A percentile compares a stretch with the other conserved stretches of the same genome.
Evolutionary conservation across 768 basidiomycete genomes (phyloP).

Genomic region (Gloeostereum incarnatum): DNA sequence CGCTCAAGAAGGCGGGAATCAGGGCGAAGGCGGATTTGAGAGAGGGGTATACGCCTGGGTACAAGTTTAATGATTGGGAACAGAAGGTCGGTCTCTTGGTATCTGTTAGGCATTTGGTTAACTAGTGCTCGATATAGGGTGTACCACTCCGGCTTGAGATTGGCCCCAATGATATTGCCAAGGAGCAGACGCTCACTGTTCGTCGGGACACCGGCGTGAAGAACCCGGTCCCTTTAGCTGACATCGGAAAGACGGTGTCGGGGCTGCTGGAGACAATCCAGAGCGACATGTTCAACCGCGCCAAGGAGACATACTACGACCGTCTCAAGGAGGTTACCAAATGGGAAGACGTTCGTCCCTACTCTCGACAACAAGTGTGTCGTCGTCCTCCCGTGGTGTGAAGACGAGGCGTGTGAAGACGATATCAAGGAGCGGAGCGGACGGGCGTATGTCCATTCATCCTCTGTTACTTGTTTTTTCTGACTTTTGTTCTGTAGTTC

Average conservation of each 20-base stretch:
- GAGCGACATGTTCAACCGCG: conserved; percentile 75
- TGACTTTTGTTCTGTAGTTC: conserved; percentile 33
- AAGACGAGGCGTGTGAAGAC: conserved; percentile 87
- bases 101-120: neutral
- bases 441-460: conserved; percentile 49
- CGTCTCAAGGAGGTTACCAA: conserved; percentile 65
- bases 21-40: conserved; percentile 86
- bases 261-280: conserved; percentile 81
- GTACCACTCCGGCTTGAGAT: conserved; percentile 96
- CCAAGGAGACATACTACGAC: conserved; percentile 63
- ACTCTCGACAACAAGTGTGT: conserved; percentile 83
- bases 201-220: conserved; percentile 60
- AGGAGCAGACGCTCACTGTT: conserved; percentile 73
- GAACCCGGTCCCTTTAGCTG: conserved; percentile 30
- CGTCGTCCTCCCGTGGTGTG: conserved; percentile 94
- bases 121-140: conserved; percentile 59
- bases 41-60: conserved; percentile 96
- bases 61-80: conserved; percentile 99
- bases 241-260: conserved; percentile 39
- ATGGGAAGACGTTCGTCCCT: conserved; percentile 93
- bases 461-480: conserved; percentile 7
- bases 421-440: conserved; percentile 95
- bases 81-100: conserved; percentile 57
- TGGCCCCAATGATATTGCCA: conserved; percentile 85
- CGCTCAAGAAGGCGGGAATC: conserved; percentile 63